Evolutionary conservation across 192 early-diverging fungal genomes (phyloP), one percentile per base, ranked within the genome.

Genomic region (Coemansia sp.): DNA sequence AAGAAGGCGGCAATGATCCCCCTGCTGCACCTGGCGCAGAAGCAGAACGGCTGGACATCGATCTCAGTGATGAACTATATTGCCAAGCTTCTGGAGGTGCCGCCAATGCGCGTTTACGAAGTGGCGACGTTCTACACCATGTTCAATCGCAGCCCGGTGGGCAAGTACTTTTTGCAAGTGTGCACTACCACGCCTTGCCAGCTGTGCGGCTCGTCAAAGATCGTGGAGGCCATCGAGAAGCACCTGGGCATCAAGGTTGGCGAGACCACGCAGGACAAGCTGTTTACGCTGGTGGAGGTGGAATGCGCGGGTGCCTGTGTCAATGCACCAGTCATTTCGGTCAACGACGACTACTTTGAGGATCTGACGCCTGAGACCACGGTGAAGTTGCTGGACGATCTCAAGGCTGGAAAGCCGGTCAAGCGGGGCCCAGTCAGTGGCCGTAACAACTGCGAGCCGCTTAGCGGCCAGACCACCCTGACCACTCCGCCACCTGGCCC

Each of bases 71-170:
- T 99, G 97, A 95, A 99, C 80, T 82, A 91, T 46, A 89, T 99
- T 64, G 94, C 97, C 45, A 86, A 91, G 76, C 71, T 96, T 50
- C 79, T 95, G 23, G 93, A 98, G 64, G 87, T 98, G 3, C 93
- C 94, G 47, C 97, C 97, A 20, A 97, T 99, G 93, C 87, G 97
- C 51, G 95, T 99, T 42, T 98, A 98, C 82, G 95, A 99, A 70
- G 97, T 99, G 16, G 97, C 97, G n/a, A 98, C 95, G 28, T 99
- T 99, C 78, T 99, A 99, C 69, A 99, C 96, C 51, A 99, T 99
- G 96, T 99, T 91, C 81, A 97, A 97, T 83, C 83, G 93, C 65
- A 88, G 90, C 55, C 96, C 96, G n/a, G 90, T 96, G 41, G 96
- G 96, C 57, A 99, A 98, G 76, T 95, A 97, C 83, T 97, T 99